A percentile compares a stretch with the other conserved stretches of the same genome.
phyloP scores from a whole-genome alignment of 352 stramenopile genomes.

The Phytophthora idaei region DNA sequence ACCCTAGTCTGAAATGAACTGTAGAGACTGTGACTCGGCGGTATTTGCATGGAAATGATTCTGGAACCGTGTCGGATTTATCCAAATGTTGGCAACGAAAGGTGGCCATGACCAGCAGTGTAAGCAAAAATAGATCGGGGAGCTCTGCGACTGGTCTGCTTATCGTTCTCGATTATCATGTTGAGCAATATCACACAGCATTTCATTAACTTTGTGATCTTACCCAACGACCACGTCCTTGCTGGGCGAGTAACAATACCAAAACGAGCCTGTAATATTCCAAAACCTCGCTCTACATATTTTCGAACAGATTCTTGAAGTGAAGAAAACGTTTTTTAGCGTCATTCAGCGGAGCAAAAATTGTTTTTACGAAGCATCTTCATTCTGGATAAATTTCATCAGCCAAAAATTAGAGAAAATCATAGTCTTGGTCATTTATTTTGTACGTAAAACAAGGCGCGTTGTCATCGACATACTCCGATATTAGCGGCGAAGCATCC shows the following conservation, averaged over 20 bases:
- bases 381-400: conserved; percentile 1
- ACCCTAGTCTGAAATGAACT: too few relatives aligned
- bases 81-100: too few relatives aligned
- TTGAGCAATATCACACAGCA: too few relatives aligned
- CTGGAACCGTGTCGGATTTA: too few relatives aligned
- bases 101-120: too few relatives aligned
- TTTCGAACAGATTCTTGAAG: conserved; percentile 2
- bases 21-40: too few relatives aligned
- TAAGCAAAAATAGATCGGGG: too few relatives aligned
- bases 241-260: conserved; percentile 1
- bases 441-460: conserved; percentile 5
- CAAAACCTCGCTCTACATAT: conserved; percentile 1
- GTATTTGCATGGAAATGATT: too few relatives aligned
- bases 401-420: conserved; percentile 10
- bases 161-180: too few relatives aligned
- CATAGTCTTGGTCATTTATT: background rate
- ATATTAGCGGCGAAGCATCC: conserved; percentile 6
- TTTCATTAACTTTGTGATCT: background rate
- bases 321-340: background rate
- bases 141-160: too few relatives aligned
- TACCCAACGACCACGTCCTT: background rate
- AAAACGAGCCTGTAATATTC: conserved; percentile 10
- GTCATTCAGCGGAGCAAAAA: background rate
- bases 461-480: background rate
- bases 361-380: conserved; percentile 8